These are phyloP conservation scores for Helotiales sp. DNA, from an alignment of 2,329 filamentous ascomycete species.

Conservation along the genomic window DNA sequence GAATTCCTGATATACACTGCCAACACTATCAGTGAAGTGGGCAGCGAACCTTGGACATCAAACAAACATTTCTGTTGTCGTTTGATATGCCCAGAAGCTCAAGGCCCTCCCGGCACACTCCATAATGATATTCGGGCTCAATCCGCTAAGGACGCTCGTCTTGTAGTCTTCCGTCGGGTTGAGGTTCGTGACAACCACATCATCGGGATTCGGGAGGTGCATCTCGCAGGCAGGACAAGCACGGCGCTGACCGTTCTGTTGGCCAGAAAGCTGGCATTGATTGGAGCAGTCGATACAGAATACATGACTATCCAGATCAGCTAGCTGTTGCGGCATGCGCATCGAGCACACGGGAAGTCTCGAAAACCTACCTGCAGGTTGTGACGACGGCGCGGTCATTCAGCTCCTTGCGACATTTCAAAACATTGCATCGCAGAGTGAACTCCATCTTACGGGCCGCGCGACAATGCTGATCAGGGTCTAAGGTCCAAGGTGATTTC, in stretches of 20 bases:
- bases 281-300: conserved; percentile 79
- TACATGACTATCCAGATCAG: conserved; percentile 63
- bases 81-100: conserved; percentile 85
- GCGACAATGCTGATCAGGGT: background rate
- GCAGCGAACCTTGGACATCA: background rate
- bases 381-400: conserved; percentile 77
- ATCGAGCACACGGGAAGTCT: background rate
- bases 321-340: background rate
- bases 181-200: conserved; percentile 70
- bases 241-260: conserved; percentile 50
- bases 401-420: conserved; percentile 72
- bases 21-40: conserved; percentile 24
- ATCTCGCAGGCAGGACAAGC: conserved; percentile 76
- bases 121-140: conserved; percentile 80
- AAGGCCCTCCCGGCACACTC: conserved; percentile 81
- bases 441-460: conserved; percentile 63
- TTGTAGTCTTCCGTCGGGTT: conserved; percentile 89
- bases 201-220: conserved; percentile 68
- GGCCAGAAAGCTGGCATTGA: conserved; percentile 55
- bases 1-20: conserved; percentile 74
- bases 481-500: no score
- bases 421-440: conserved; percentile 73
- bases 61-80: conserved; percentile 77
- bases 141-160: conserved; percentile 77
- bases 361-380: conserved; percentile 70